Base-by-base conservation (phyloP, 2,329 filamentous ascomycete species). In the Epichloe gansuensis region DNA sequence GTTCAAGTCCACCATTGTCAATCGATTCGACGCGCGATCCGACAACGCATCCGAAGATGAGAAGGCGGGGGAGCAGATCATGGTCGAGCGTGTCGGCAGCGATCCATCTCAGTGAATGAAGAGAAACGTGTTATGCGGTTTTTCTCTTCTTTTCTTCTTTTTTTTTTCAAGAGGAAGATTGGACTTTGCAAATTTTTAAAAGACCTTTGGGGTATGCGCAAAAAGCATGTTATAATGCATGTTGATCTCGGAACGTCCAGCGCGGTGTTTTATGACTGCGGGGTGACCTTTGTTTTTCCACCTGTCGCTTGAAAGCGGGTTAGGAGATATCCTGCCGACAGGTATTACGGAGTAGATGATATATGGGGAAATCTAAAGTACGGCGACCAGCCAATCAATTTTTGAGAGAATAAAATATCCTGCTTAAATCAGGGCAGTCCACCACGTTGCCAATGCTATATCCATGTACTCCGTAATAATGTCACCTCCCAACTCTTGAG, bases 1-100 rank as follows among this genome's bases (percentile, higher is more conserved):
- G 53, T 75, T 72, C 50, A 61, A 59, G 53, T 58, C 55, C 5
- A 64, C 66, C 0, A 47, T 58, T n/a, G 57, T 70, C 34, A 63
- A 62, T 50, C 48, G 58, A 2, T 5, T 67, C 5, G 63, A 63
- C 50, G 57, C 55, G 1, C 47, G 53, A 27, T 49, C 55, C 17
- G 51, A 54, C 7, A 43, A 43, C 4, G 35, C 36, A 6, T 50
- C 43, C 3, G 50, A 52, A 4, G 59, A 58, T 34, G 61, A 65
- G 15, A 65, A 61, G 53, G 31, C 17, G 31, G 5, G 40, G 7
- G 52, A 55, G 49, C 42, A 46, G 17, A 50, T 53, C 43, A 54
- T 55, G 53, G 51, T 57, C 7, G 57, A 58, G 47, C 54, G 52
- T 12, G 52, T 59, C 27, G 54, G 48, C 21, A 51, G 42, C 27